These are phyloP conservation scores for Leccinellum albellum DNA, from an alignment of 768 basidiomycete genomes.

Conservation along the genomic window DNA sequence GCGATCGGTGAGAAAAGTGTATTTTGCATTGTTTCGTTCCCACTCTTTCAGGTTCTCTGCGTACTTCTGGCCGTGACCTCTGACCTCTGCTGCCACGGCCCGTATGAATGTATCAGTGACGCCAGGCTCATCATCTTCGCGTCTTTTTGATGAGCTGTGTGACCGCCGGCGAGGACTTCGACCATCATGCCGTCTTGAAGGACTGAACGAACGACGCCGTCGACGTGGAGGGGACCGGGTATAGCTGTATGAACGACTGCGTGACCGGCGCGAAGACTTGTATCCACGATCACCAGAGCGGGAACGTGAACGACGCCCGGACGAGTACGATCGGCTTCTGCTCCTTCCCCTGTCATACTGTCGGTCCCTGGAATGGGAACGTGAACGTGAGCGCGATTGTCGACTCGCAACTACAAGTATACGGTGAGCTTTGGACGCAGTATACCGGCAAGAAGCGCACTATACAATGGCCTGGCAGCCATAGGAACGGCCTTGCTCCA, in stretches of 20 bases:
- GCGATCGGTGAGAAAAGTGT: constrained; percentile 63
- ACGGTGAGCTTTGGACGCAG: not conserved
- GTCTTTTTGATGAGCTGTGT: constrained; percentile 29
- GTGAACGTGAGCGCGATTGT: constrained; percentile 33
- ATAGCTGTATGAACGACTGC: constrained; percentile 26
- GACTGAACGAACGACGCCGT: constrained; percentile 49
- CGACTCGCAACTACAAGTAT: constrained; percentile 18
- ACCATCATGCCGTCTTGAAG: constrained; percentile 39
- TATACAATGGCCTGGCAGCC: constrained; percentile 74
- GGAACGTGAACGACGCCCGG: constrained; percentile 29
- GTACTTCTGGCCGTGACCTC: constrained; percentile 73
- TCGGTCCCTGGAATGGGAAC: constrained; percentile 33
- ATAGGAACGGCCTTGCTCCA: constrained; percentile 98
- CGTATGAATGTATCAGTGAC: constrained; percentile 84
- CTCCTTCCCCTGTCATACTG: constrained; percentile 24
- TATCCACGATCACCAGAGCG: constrained; percentile 30
- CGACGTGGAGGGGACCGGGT: constrained; percentile 37
- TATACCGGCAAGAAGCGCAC: constrained; percentile 39
- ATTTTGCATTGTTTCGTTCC: constrained; percentile 80
- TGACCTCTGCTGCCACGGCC: constrained; percentile 82
- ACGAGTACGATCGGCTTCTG: constrained; percentile 24
- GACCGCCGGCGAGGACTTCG: constrained; percentile 49
- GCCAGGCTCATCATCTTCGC: constrained; percentile 50
- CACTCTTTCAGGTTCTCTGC: constrained; percentile 70
- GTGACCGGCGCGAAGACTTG: constrained; percentile 21